phyloP scores from a whole-genome alignment of 2,329 filamentous ascomycete genomes.

The Colletotrichum cereale region DNA sequence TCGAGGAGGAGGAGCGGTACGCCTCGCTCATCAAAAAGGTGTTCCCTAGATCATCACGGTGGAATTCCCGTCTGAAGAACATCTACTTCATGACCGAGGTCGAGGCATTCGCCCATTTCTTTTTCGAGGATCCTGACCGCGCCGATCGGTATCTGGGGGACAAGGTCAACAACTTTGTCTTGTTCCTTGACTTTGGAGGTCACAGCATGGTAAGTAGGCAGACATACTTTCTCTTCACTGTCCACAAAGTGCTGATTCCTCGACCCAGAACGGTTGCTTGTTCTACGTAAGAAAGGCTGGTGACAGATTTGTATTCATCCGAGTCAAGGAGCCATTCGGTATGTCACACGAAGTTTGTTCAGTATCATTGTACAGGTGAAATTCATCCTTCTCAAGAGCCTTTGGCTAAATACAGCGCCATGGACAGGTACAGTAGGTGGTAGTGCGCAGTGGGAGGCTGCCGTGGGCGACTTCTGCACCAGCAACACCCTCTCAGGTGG shows the following conservation, averaged over 20 bases:
- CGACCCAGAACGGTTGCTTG: constrained; percentile 21
- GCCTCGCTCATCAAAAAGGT: not conserved
- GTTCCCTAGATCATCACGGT: not conserved
- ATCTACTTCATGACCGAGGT: constrained; percentile 30
- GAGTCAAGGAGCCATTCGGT: constrained; percentile 18
- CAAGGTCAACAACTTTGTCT: not conserved
- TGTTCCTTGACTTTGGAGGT: constrained; percentile 37
- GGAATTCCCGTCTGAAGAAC: not conserved
- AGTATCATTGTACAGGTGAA: accelerated
- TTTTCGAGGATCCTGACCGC: not conserved
- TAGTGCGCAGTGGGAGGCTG: constrained; percentile 25
- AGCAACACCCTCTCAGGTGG: not conserved
- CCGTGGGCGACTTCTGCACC: constrained; percentile 22
- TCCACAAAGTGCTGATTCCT: no score
- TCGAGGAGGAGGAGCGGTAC: not conserved
- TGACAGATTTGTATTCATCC: not conserved
- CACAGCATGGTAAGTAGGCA: constrained; percentile 30
- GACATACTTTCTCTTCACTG: accelerated
- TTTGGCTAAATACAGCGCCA: not conserved
- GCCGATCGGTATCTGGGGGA: not conserved
- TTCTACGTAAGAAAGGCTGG: constrained; percentile 10
- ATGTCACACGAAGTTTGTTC: not conserved
- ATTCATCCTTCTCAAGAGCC: no score
- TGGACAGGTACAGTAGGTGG: constrained; percentile 23
- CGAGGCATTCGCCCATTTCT: constrained; percentile 24